Evolutionary conservation across 2,329 filamentous ascomycete genomes (phyloP).

Genomic region (Paraconiothyrium brasiliense): DNA sequence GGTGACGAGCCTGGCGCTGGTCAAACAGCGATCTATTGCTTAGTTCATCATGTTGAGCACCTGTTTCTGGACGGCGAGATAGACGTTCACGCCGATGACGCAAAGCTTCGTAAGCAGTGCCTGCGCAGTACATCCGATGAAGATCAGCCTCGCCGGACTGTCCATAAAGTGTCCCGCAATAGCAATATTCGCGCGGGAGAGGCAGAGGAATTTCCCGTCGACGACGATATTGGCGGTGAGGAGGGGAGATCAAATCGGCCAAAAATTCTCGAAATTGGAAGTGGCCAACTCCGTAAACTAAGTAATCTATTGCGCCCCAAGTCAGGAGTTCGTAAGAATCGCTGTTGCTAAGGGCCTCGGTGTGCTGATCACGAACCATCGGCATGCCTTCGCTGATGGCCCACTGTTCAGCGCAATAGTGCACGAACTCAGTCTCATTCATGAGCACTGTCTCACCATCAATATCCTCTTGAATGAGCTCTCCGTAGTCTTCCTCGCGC

Average conservation of each 20-base stretch:
- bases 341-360: no score
- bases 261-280: no score
- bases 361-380: no score
- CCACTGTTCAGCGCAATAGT: no score
- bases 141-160: neutral
- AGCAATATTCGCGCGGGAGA: neutral
- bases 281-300: no score
- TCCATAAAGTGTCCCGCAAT: neutral
- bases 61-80: neutral
- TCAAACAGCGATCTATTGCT: neutral
- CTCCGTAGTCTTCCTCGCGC: neutral
- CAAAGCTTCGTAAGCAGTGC: neutral
- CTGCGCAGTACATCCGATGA: neutral
- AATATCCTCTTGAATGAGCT: neutral
- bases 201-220: neutral
- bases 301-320: no score
- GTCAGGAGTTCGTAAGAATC: no score
- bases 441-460: neutral
- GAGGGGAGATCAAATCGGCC: no score
- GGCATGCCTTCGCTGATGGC: no score
- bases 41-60: neutral
- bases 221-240: no score
- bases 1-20: slow-evolving; percentile 2
- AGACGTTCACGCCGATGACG: neutral
- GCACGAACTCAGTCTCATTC: no score